Conservation (phyloP, 495 filamentous ascomycete species). For the Cryomyces minteri region DNA sequence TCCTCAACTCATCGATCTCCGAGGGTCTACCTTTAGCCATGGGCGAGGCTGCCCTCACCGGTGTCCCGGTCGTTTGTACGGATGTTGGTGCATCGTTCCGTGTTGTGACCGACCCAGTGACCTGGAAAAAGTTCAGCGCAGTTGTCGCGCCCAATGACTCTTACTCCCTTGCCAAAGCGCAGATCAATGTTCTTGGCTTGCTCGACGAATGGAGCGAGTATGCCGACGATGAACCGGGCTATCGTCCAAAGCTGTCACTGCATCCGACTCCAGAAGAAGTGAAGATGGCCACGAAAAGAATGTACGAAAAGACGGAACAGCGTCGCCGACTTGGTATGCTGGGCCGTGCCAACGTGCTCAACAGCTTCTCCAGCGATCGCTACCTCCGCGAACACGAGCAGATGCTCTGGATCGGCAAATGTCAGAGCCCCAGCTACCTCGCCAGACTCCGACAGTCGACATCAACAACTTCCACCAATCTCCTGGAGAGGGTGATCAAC, state of each 20-base stretch:
- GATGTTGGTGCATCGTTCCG: slow-evolving; percentile 45
- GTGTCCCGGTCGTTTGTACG: slow-evolving; percentile 44
- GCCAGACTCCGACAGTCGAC: background rate
- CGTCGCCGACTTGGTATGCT: slow-evolving; percentile 41
- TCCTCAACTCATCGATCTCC: slow-evolving; percentile 48
- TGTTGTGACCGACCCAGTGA: slow-evolving; percentile 41
- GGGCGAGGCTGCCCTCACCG: slow-evolving; percentile 44
- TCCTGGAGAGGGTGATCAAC: too few relatives aligned
- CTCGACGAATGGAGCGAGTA: slow-evolving; percentile 39
- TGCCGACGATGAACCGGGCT: slow-evolving; percentile 25
- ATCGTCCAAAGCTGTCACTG: slow-evolving; percentile 28
- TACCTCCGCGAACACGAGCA: slow-evolving; percentile 53
- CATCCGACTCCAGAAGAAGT: slow-evolving; percentile 34
- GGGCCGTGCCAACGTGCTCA: slow-evolving; percentile 38
- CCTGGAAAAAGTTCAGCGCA: slow-evolving; percentile 37
- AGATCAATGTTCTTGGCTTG: slow-evolving; percentile 41
- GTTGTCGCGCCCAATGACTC: slow-evolving; percentile 47
- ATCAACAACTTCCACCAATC: too few relatives aligned
- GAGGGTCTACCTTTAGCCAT: slow-evolving; percentile 48
- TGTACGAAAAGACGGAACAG: slow-evolving; percentile 42
- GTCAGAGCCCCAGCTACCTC: slow-evolving; percentile 1
- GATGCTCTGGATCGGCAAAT: slow-evolving; percentile 9
- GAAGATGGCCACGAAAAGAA: slow-evolving; percentile 31
- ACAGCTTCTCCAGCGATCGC: slow-evolving; percentile 39
- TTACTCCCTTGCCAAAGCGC: slow-evolving; percentile 36